A percentile compares a stretch with the other conserved stretches of the same genome.
Evolutionary conservation across 1,284 basidiomycete genomes (phyloP).

Genomic region (Heterobasidion irregulare): DNA sequence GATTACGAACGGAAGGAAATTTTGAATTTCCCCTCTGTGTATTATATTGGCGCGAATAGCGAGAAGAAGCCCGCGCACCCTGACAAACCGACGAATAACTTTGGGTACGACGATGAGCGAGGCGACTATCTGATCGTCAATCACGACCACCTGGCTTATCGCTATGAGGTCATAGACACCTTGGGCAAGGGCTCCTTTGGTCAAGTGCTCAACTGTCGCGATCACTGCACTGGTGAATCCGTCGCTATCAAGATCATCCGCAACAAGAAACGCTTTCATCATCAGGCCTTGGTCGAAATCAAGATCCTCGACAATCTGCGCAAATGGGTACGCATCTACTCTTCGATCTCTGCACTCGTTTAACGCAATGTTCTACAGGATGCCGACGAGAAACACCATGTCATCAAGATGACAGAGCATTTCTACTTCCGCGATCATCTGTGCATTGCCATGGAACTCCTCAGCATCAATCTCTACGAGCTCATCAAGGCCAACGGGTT

Average conservation of each 20-base stretch:
- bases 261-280: conserved; percentile 99
- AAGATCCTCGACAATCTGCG: conserved; percentile 95
- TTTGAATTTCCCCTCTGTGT: conserved; percentile 80
- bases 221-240: conserved; percentile 93
- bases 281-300: conserved; percentile 97
- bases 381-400: conserved; percentile 91
- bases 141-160: conserved; percentile 91
- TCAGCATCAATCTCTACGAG: conserved; percentile 99
- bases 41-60: conserved; percentile 75
- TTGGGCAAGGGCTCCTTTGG: conserved; percentile 98
- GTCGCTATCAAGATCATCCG: conserved; percentile 99
- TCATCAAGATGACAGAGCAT: conserved; percentile 98
- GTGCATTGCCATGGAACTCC: conserved; percentile 96
- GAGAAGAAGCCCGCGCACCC: conserved; percentile 74
- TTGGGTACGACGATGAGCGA: conserved; percentile 96
- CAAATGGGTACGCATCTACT: conserved; percentile 73
- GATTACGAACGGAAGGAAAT: conserved; percentile 91
- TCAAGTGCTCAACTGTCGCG: conserved; percentile 93
- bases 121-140: conserved; percentile 93
- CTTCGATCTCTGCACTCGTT: background rate
- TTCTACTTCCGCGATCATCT: conserved; percentile 98
- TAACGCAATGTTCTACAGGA: conserved; percentile 49
- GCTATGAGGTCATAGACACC: conserved; percentile 90
- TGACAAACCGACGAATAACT: conserved; percentile 79
- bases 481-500: conserved; percentile 99